These are phyloP conservation scores for Chlorella sp. DNA, from an alignment of 139 green algal genomes.

Conservation along the genomic window DNA sequence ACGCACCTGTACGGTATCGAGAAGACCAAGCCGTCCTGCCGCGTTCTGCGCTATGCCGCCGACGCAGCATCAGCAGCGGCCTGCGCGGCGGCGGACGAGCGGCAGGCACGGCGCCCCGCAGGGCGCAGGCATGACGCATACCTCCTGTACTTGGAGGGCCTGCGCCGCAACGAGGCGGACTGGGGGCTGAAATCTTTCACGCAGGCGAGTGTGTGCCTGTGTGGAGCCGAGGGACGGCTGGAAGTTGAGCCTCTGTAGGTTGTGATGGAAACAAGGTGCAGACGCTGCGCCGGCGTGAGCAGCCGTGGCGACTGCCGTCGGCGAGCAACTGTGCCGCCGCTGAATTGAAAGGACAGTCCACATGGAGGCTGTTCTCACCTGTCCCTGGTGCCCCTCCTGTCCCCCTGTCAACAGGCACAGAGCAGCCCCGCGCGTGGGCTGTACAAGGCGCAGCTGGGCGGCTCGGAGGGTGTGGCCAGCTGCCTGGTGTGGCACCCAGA, in stretches of 20 bases:
- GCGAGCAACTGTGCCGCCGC: too few relatives aligned
- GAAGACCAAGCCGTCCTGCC: neutral
- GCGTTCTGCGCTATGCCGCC: slow-evolving; percentile 9
- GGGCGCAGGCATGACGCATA: slow-evolving; percentile 8
- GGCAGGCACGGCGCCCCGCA: neutral
- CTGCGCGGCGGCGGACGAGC: neutral
- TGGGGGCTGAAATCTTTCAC: neutral
- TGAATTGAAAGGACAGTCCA: too few relatives aligned
- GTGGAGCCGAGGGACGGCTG: too few relatives aligned
- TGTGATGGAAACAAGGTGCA: neutral
- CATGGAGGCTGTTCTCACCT: too few relatives aligned
- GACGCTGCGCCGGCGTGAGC: too few relatives aligned
- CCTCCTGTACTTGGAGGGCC: neutral
- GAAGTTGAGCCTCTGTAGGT: too few relatives aligned
- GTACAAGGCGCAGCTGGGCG: neutral
- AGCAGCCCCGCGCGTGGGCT: neutral
- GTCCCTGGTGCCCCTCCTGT: too few relatives aligned
- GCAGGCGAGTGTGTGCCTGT: too few relatives aligned
- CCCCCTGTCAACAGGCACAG: neutral
- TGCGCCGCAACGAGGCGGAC: neutral
- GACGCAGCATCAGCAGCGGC: neutral
- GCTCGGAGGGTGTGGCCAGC: neutral
- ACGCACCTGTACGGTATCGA: neutral
- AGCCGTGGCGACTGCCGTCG: too few relatives aligned
- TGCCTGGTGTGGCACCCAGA: slow-evolving; percentile 21